Evolutionary conservation across 164 flowering plant species (phyloP).

Genomic region (Nymphaea thermarum): DNA sequence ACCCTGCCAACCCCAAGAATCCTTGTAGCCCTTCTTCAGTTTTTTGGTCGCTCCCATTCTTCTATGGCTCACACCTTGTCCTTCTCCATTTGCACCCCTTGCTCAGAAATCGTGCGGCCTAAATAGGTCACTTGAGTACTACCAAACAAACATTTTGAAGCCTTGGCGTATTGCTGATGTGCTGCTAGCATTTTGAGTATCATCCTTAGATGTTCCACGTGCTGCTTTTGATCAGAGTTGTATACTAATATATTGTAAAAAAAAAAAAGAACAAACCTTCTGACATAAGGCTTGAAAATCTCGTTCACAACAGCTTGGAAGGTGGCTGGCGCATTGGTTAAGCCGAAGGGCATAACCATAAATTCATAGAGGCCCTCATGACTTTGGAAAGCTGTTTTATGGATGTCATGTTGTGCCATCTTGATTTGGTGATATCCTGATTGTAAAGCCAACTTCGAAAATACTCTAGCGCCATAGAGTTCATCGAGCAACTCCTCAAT

Average conservation of each 20-base stretch:
- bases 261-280: not conserved
- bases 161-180: not conserved
- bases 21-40: not conserved
- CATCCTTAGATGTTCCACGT: constrained; percentile 1
- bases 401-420: no score
- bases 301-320: no score
- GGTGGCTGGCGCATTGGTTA: no score
- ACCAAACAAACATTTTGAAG: not conserved
- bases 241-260: constrained; percentile 4
- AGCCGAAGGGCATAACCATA: no score
- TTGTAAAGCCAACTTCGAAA: no score
- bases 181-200: not conserved
- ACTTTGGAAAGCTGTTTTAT: no score
- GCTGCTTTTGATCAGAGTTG: not conserved
- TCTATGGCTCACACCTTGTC: not conserved
- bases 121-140: not conserved
- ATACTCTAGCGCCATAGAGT: no score
- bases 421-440: no score
- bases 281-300: no score
- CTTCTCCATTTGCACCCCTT: not conserved
- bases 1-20: not conserved
- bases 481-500: no score
- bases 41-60: not conserved
- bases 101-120: not conserved
- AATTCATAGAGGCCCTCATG: no score